These are phyloP conservation scores for Thalassiosira allenii DNA, from an alignment of 352 stramenopile species.

Conservation along the genomic window DNA sequence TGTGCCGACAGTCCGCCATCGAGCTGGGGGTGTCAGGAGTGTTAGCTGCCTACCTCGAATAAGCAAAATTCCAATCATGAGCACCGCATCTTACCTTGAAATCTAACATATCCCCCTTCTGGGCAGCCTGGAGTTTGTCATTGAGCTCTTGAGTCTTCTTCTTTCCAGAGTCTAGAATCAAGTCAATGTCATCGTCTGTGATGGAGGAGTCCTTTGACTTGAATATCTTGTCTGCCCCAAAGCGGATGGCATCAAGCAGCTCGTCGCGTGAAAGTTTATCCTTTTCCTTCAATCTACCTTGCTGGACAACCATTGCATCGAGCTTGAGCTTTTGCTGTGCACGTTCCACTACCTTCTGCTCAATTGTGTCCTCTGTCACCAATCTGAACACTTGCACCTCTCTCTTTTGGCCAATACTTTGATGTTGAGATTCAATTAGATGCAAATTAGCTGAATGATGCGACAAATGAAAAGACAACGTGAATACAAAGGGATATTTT, in stretches of 20 bases:
- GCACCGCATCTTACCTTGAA: too few relatives aligned
- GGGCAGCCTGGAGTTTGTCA: slow-evolving; percentile 85
- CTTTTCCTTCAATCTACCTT: slow-evolving; percentile 88
- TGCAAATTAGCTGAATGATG: too few relatives aligned
- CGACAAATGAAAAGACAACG: too few relatives aligned
- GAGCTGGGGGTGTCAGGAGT: too few relatives aligned
- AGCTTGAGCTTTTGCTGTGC: slow-evolving; percentile 92
- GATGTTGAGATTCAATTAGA: too few relatives aligned
- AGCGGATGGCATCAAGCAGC: slow-evolving; percentile 96
- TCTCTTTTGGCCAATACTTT: slow-evolving; percentile 98
- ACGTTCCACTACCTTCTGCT: slow-evolving; percentile 99
- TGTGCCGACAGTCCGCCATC: slow-evolving; percentile 91
- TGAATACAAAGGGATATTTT: not conserved
- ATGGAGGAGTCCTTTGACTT: slow-evolving; percentile 93
- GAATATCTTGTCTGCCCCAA: slow-evolving; percentile 99
- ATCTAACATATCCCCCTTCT: slow-evolving; percentile 89
- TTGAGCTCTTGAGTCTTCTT: slow-evolving; percentile 85
- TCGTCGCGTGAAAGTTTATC: slow-evolving; percentile 95
- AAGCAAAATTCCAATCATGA: too few relatives aligned
- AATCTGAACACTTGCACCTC: slow-evolving; percentile 98
- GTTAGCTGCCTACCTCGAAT: too few relatives aligned
- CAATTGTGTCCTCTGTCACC: slow-evolving; percentile 98
- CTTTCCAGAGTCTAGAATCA: slow-evolving; percentile 91
- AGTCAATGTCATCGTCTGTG: slow-evolving; percentile 93
- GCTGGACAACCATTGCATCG: slow-evolving; percentile 91